A percentile compares a stretch with the other conserved stretches of the same genome.
phyloP scores from a whole-genome alignment of 345 rosid species.

The Garcia nutans region DNA sequence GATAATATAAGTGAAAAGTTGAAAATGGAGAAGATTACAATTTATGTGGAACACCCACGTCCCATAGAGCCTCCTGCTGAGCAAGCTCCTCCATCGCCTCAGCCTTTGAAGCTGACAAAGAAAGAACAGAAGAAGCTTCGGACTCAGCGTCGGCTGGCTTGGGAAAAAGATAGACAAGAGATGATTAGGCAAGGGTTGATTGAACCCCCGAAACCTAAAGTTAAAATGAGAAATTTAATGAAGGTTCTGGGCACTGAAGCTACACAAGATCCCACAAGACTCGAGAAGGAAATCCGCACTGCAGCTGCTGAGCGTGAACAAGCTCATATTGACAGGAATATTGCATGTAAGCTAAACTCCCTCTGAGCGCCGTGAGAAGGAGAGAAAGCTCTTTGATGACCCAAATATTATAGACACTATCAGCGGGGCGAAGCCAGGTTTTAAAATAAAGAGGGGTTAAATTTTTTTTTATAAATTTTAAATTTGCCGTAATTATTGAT shows the following conservation, averaged over 20 bases:
- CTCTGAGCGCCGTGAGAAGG: slow-evolving; percentile 88
- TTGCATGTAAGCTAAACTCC: slow-evolving; percentile 91
- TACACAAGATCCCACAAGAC: slow-evolving; percentile 95
- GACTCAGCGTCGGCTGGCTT: slow-evolving; percentile 85
- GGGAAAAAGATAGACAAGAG: slow-evolving; percentile 92
- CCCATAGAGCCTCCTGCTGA: slow-evolving; percentile 96
- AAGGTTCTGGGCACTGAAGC: slow-evolving; percentile 97
- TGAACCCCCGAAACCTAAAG: slow-evolving; percentile 90
- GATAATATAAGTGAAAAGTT: slow-evolving; percentile 41
- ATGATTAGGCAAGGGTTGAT: slow-evolving; percentile 94
- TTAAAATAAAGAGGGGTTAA: too few species aligned
- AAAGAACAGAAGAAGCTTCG: slow-evolving; percentile 94
- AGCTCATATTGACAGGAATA: slow-evolving; percentile 89
- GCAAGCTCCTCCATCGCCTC: slow-evolving; percentile 94
- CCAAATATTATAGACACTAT: slow-evolving; percentile 57
- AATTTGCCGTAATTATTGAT: too few species aligned
- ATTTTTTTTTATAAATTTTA: too few species aligned
- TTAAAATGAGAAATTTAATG: slow-evolving; percentile 95
- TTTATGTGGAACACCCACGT: slow-evolving; percentile 86
- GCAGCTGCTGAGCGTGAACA: slow-evolving; percentile 99
- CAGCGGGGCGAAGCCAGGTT: too few species aligned
- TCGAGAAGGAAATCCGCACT: slow-evolving; percentile 85
- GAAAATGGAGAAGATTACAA: slow-evolving; percentile 72
- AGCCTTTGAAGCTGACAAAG: slow-evolving; percentile 87
- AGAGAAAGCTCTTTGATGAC: slow-evolving; percentile 88